phyloP scores from a whole-genome alignment of 108 stramenopile genomes.

The Hondaea fermentalgiana region DNA sequence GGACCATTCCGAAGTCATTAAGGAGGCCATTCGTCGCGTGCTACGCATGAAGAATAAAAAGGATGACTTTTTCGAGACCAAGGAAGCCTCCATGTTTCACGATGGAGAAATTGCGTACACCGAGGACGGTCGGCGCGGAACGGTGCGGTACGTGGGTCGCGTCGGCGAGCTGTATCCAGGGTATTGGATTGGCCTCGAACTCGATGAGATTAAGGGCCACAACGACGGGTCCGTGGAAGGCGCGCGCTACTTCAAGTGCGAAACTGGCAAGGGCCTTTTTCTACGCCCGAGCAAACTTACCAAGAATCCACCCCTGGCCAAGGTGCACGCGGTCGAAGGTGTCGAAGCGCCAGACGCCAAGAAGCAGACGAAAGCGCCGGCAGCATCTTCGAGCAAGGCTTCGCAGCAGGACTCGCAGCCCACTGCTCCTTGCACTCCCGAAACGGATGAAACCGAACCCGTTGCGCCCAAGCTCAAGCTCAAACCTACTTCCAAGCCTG shows the following conservation, averaged over 20 bases:
- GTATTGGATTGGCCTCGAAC: not conserved
- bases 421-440: not conserved
- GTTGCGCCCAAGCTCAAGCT: not conserved
- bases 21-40: not conserved
- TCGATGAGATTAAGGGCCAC: not conserved
- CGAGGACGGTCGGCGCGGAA: not conserved
- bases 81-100: constrained; percentile 13
- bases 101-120: not conserved
- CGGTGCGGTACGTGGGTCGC: not conserved
- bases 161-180: not conserved
- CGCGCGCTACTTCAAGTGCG: not conserved
- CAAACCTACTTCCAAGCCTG: not conserved
- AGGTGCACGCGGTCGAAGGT: not conserved
- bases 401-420: too few species aligned
- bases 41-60: not conserved
- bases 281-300: not conserved
- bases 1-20: not conserved
- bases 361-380: not conserved
- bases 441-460: not conserved
- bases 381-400: too few species aligned
- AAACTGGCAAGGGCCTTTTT: not conserved
- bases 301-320: not conserved
- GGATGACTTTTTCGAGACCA: not conserved
- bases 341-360: not conserved
- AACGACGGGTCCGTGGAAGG: not conserved